Evolutionary conservation across 1,284 basidiomycete genomes (phyloP), one percentile per base, ranked within the genome.

Genomic region (Grifola frondosa): DNA sequence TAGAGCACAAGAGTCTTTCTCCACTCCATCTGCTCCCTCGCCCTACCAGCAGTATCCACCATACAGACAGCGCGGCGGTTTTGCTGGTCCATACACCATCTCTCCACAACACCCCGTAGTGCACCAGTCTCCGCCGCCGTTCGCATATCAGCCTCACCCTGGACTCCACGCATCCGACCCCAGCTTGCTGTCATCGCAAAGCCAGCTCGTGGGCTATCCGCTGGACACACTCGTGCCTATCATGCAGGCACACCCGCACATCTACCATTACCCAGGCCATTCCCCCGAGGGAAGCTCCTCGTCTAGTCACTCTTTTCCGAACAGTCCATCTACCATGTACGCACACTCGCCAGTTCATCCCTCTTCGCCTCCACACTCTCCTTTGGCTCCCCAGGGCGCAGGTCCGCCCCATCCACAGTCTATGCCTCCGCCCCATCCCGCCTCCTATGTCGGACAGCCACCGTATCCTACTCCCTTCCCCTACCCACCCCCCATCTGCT

Each of bases 61-160:
- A 53, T 69, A 70, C 50, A 56, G 56, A 40, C 73, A 68, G 28
- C 63, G 59, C 30, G 41, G 60, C 26, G 60, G 59, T 47, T 75
- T 71, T 52, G 58, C 66, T 22, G 68, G 68, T 39, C 74, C 70
- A 62, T 79, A 80, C 65, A 61, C 68, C 55, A 64, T 74, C 59
- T 60, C 74, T 51, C 50, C 67, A 3, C 73, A 62, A 45, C 67
- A 68, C 20, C 59, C 67, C n/a, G 59, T 67, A 47, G 49, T 67
- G 26, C 68, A 68, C 44, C 58, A 56, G 33, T 54, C 66, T 22
- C 57, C 69, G 4, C 58, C 67, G 9, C 74, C 68, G 44, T 65
- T 62, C 48, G 53, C 65, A 9, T 77, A 73, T 50, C 49, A 68
- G 11, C 60, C 52, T 37, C 61, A 64, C 39, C 61, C 61, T 17